phyloP scores from a whole-genome alignment of 2,329 filamentous ascomycete species.

The Aureobasidium lini region DNA sequence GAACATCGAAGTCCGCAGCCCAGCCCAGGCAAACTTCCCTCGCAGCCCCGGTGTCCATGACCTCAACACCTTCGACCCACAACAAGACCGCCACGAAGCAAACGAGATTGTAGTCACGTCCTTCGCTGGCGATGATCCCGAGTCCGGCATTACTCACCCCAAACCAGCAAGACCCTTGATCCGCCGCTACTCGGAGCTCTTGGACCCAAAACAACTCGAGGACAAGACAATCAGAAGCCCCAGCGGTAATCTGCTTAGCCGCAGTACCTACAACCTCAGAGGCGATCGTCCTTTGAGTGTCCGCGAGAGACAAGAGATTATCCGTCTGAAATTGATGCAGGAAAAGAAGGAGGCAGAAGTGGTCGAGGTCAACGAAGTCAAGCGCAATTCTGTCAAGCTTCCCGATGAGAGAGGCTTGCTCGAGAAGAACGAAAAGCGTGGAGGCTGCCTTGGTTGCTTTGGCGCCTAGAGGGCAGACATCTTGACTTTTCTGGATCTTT shows the following conservation, averaged over 20 bases:
- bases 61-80: not conserved
- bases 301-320: slow-evolving; percentile 30
- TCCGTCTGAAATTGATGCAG: slow-evolving; percentile 15
- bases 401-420: not conserved
- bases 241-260: slow-evolving; percentile 25
- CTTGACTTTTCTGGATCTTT: not conserved
- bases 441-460: slow-evolving; percentile 1
- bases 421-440: not conserved
- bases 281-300: slow-evolving; percentile 27
- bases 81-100: not conserved
- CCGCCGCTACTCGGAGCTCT: slow-evolving; percentile 21
- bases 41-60: slow-evolving; percentile 1
- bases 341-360: not conserved
- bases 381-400: not conserved
- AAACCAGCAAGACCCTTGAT: slow-evolving; percentile 18
- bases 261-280: slow-evolving; percentile 21
- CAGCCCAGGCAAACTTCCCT: not conserved
- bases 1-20: not conserved
- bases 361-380: not conserved
- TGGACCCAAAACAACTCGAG: slow-evolving; percentile 23
- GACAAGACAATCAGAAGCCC: slow-evolving; percentile 23
- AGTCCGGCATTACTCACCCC: slow-evolving; percentile 19
- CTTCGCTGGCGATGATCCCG: not conserved
- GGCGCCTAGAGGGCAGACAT: not conserved
- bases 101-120: not conserved